Evolutionary conservation across 768 basidiomycete genomes (phyloP).

Genomic region (Lyophyllum atratum): DNA sequence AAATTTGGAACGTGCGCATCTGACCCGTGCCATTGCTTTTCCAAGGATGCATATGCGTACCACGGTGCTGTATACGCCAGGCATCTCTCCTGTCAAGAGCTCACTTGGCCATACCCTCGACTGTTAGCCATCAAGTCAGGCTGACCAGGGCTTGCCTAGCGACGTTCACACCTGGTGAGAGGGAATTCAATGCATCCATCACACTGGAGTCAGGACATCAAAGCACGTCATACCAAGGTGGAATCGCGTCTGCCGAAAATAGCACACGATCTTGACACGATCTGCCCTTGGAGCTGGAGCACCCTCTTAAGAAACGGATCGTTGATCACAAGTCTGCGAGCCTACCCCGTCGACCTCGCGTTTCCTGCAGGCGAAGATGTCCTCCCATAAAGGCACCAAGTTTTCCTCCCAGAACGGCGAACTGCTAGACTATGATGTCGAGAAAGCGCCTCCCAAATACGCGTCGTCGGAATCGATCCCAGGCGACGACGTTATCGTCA

Average conservation of each 20-base stretch:
- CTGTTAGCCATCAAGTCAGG: no score
- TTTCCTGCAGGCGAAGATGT: background rate
- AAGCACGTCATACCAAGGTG: background rate
- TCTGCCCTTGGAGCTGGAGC: background rate
- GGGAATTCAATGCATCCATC: background rate
- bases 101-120: no score
- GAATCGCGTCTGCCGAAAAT: background rate
- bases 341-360: background rate
- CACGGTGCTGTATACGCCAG: no score
- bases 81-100: no score
- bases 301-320: background rate
- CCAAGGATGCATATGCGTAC: no score
- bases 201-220: no score
- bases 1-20: no score
- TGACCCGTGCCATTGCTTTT: no score
- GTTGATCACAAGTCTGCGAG: background rate
- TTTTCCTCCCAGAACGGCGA: background rate
- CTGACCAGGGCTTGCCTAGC: no score
- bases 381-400: background rate
- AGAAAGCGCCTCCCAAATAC: background rate
- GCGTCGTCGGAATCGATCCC: background rate
- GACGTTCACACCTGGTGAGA: no score
- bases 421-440: slow-evolving; percentile 1
- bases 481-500: slow-evolving; percentile 3
- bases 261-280: background rate